Evolutionary conservation across 305 asterid species (phyloP).

Genomic region (Rubia tinctorum): DNA sequence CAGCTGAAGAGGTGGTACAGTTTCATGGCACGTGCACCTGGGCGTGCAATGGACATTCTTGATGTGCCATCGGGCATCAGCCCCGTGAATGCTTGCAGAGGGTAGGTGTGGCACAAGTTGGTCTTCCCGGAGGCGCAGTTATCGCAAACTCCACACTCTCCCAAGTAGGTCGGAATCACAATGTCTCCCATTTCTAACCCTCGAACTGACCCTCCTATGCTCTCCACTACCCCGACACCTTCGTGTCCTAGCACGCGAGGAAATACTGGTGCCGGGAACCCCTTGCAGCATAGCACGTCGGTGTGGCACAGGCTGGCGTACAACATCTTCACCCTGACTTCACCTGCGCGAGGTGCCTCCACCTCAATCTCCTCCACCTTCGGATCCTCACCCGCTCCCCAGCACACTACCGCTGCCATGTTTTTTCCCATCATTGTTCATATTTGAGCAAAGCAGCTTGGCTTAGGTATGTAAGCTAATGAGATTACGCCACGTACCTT

Average conservation of each 20-base stretch:
- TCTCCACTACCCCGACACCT: conserved; percentile 68
- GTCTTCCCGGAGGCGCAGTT: conserved; percentile 62
- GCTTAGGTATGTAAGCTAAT: not conserved
- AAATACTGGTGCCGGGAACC: conserved; percentile 46
- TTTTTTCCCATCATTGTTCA: not conserved
- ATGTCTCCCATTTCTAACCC: conserved; percentile 45
- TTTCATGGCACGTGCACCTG: conserved; percentile 24
- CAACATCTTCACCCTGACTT: conserved; percentile 26
- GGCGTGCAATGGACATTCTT: conserved; percentile 43
- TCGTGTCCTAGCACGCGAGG: conserved; percentile 58
- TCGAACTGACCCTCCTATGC: conserved; percentile 47
- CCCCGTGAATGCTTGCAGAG: conserved; percentile 41
- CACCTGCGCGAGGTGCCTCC: conserved; percentile 17
- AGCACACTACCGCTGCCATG: conserved; percentile 17
- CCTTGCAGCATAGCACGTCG: conserved; percentile 45
- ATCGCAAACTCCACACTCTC: conserved; percentile 63
- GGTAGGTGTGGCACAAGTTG: conserved; percentile 59
- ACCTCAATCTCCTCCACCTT: conserved; percentile 22
- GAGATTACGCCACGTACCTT: conserved; percentile 1
- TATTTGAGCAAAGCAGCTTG: not conserved
- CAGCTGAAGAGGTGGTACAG: conserved; percentile 57
- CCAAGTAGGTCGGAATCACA: conserved; percentile 60
- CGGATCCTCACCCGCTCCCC: conserved; percentile 20
- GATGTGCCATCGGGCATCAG: conserved; percentile 59
- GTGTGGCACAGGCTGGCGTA: conserved; percentile 33